A percentile compares a stretch with the other conserved stretches of the same genome.
Conservation (phyloP, 192 early-diverging fungal genomes). For the Lobulomyces angularis region DNA sequence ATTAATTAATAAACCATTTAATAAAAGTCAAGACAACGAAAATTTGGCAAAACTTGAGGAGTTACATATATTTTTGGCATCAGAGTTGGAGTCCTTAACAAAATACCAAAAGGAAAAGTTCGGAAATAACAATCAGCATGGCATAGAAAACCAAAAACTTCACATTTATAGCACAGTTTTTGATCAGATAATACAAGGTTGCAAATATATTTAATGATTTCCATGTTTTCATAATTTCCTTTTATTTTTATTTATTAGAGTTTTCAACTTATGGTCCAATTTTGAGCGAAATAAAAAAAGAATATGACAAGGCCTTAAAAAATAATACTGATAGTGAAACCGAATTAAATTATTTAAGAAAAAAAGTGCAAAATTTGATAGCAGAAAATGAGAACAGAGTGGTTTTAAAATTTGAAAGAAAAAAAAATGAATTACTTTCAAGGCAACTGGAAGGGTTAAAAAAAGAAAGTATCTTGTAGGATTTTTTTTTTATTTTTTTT, state of each 20-base stretch:
- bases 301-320: constrained; percentile 32
- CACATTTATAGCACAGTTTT: too few species aligned
- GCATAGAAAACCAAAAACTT: too few species aligned
- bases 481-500: constrained; percentile 5
- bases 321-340: constrained; percentile 21
- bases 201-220: too few species aligned
- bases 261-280: constrained; percentile 33
- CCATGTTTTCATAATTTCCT: constrained; percentile 17
- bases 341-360: constrained; percentile 25
- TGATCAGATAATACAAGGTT: constrained; percentile 24
- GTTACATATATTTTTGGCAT: too few species aligned
- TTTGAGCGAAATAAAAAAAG: constrained; percentile 37
- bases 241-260: constrained; percentile 28
- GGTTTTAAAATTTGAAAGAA: constrained; percentile 34
- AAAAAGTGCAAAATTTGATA: constrained; percentile 33
- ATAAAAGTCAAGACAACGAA: too few species aligned
- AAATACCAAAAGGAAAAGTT: too few species aligned
- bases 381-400: constrained; percentile 39
- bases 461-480: neutral
- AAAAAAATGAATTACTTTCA: constrained; percentile 22
- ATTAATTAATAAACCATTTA: too few species aligned
- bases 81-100: too few species aligned
- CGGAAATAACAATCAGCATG: too few species aligned
- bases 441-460: constrained; percentile 15
- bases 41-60: too few species aligned